phyloP scores from a whole-genome alignment of 768 basidiomycete genomes.

The Pleurotus ostreatus region DNA sequence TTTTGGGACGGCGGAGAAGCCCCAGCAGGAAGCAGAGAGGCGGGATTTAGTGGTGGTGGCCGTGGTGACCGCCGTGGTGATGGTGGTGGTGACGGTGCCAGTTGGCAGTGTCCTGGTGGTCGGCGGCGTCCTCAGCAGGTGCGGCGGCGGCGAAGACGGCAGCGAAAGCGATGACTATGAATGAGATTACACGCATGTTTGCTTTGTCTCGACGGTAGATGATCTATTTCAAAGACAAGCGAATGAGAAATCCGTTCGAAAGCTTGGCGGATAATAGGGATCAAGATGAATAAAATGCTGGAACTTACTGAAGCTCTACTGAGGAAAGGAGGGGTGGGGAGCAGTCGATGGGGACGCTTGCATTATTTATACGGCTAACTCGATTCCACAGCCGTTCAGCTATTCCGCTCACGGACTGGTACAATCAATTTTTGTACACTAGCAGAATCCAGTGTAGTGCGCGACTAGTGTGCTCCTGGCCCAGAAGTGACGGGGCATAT shows the following conservation, averaged over 20 bases:
- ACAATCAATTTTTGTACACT: neutral
- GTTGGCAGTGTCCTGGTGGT: neutral
- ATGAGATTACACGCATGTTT: neutral
- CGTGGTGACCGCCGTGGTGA: neutral
- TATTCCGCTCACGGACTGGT: neutral
- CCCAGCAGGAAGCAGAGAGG: conserved; percentile 36
- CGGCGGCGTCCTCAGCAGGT: neutral
- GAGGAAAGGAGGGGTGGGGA: neutral
- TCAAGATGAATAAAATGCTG: neutral
- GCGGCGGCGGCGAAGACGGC: neutral
- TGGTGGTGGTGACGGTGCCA: neutral
- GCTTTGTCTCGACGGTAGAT: neutral
- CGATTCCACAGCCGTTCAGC: neutral
- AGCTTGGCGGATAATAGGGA: neutral
- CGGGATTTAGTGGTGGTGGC: neutral
- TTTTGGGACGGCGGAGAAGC: conserved; percentile 25
- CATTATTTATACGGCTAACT: neutral
- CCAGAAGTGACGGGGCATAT: neutral
- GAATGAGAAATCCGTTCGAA: neutral
- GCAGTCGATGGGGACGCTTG: neutral
- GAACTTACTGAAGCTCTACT: neutral
- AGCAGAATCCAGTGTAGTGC: neutral
- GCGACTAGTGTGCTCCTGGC: neutral
- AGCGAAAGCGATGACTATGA: neutral
- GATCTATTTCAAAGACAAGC: neutral